A percentile compares a stretch with the other conserved stretches of the same genome.
phyloP scores from a whole-genome alignment of 78 protist genomes.

The Dictyostelium brefeldianum region DNA sequence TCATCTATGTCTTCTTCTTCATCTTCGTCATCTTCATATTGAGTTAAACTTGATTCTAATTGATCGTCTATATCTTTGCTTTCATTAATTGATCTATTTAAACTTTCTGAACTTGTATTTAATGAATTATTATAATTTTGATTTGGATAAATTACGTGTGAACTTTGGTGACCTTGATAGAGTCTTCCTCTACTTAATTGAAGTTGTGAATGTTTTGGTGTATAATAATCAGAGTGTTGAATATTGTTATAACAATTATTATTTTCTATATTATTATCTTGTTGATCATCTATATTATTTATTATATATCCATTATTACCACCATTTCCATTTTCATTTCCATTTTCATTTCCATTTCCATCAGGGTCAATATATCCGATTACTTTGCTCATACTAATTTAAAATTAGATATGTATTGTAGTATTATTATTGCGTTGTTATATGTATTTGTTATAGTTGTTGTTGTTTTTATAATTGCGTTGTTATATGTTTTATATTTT shows the following conservation, averaged over 20 bases:
- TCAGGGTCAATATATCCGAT: slow-evolving; percentile 39
- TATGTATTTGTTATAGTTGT: neutral
- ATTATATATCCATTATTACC: neutral
- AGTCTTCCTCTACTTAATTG: slow-evolving; percentile 12
- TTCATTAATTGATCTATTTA: neutral
- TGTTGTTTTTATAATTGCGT: neutral
- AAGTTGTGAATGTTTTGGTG: slow-evolving; percentile 11
- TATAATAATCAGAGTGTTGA: neutral
- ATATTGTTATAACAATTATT: neutral
- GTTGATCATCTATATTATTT: neutral
- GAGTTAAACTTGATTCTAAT: neutral
- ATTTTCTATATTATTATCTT: neutral
- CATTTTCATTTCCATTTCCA: neutral
- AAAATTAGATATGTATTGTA: no score
- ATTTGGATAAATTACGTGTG: slow-evolving; percentile 9
- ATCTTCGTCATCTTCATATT: neutral
- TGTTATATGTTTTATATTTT: no score
- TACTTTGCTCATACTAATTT: slow-evolving; percentile 14
- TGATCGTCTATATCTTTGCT: neutral
- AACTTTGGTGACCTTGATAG: slow-evolving; percentile 21
- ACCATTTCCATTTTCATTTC: neutral
- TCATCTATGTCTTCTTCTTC: neutral
- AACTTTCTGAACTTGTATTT: neutral
- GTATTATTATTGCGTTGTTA: no score
- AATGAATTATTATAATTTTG: neutral